Evolutionary conservation across 169 alveolate species (phyloP).

Genomic region (Fabrea salina): DNA sequence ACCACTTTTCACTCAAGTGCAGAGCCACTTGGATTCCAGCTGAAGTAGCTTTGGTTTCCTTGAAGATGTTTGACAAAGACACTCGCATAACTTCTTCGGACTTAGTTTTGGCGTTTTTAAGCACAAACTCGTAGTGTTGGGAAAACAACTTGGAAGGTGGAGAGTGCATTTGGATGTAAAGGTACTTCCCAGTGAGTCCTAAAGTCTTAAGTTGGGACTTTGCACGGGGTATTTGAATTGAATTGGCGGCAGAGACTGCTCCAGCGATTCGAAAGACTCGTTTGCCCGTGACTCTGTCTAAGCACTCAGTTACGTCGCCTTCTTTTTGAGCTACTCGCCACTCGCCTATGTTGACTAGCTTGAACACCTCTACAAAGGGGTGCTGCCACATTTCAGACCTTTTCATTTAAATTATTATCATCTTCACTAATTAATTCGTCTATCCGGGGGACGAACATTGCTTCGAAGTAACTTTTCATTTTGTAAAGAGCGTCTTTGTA

Average conservation of each 20-base stretch:
- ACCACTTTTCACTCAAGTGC: constrained; percentile 63
- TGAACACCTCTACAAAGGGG: constrained; percentile 83
- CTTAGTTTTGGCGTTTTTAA: constrained; percentile 44
- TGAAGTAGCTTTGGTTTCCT: constrained; percentile 57
- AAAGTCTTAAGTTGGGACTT: constrained; percentile 49
- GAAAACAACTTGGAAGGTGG: constrained; percentile 64
- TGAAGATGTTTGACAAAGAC: constrained; percentile 68
- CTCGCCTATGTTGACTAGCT: constrained; percentile 62
- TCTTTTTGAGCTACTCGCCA: constrained; percentile 55
- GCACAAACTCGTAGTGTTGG: constrained; percentile 69
- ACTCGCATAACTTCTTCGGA: constrained; percentile 52
- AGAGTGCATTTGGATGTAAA: constrained; percentile 66
- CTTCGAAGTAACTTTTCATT: not conserved
- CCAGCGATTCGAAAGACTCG: constrained; percentile 81
- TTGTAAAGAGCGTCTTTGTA: not conserved
- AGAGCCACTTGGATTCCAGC: constrained; percentile 51
- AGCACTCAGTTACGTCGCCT: constrained; percentile 73
- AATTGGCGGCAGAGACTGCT: constrained; percentile 81
- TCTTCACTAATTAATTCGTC: too few species aligned
- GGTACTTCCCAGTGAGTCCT: constrained; percentile 69
- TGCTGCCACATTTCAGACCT: constrained; percentile 67
- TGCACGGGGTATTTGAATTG: constrained; percentile 79
- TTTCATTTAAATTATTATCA: not conserved
- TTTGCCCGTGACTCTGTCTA: constrained; percentile 82
- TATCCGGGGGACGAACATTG: not conserved